Evolutionary conservation across 768 basidiomycete species (phyloP), one percentile per base, ranked within the genome.

Genomic region (Lactarius hatsudake): DNA sequence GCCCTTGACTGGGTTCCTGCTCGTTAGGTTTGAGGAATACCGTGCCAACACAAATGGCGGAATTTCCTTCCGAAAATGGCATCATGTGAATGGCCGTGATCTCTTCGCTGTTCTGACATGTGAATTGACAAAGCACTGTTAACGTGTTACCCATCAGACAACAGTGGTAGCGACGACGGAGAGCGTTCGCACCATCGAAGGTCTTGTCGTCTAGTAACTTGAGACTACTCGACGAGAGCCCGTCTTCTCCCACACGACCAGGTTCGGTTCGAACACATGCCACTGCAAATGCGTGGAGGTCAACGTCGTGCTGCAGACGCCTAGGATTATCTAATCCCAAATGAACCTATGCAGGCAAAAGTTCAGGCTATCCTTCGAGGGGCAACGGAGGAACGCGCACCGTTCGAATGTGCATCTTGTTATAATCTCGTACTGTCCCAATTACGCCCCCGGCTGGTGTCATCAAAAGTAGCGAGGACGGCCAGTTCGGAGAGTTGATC

Each of bases 381-480:
- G 45, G 13, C 55, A 26, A 32, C 3, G 8, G 34, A 56, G 48
- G 38, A 68, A 84, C 45, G 28, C 67, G 69, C 74, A 93, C 93
- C 42, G 91, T 84, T 64, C 87, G 86, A 56, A 96, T 86, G 71
- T 96, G 90, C 75, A 94, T 81, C 75, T 91, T 91, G 69, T 91
- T 86, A 13, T 93, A 79, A 66, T 89, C 83, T 38, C 80, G 78
- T 15, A 93, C 82, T 6, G 78, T 78, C 9, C 93, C 94, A 55
- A 96, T 84, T 58, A 84, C 77, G 18, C 95, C 75, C 0, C 82
- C 78, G 6, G 79, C 79, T 0, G 81, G 73, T 3, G 84, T 82
- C 12, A 85, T 85, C 53, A 94, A 74, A 26, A 90, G 72, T n/a
- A 93, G 75, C 1, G 87, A 84, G 0, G 81, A 79, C 28, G 76